Base-by-base conservation (phyloP, 2,329 filamentous ascomycete genomes). In the Fonsecaea nubica region DNA sequence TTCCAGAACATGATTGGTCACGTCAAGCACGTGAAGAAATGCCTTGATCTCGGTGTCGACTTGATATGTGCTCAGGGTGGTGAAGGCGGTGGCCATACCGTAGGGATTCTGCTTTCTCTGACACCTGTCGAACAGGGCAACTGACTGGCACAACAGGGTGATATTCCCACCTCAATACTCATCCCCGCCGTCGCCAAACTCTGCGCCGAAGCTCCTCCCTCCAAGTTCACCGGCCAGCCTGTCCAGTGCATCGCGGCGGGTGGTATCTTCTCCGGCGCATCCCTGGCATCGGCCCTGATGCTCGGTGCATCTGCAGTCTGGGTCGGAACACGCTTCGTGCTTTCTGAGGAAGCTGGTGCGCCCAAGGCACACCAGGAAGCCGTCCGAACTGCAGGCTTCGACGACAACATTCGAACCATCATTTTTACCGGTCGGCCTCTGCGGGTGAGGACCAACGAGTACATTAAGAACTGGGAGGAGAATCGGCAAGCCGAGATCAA, bases 21-120 rank as follows among this genome's bases (percentile, higher is more conserved):
- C 86, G 94, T 95, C 77, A 99, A 99, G 89, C 95, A 99, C 83
- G 94, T 97, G 71, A 87, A 92, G 82, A 99, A 98, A 86, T 96
- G 92, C 81, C 86, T 99, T 69, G 92, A 94, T 58, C 87, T 93
- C 66, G 95, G 93, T 72, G 92, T 89, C 74, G 95, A 99, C 81
- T 91, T 99, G 75, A 98, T 99, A 83, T 98, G 94, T 84, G 95
- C 95, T 60, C 95, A 99, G 84, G 95, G 95, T 78, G 94, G 95
- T 75, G 95, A 99, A 84, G 95, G 95, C 71, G 95, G 95, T 78
- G 95, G 95, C 73, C 93, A 97, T 85, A 97, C 71, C 36, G 68
- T 69, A 62, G 53, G 64, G 7, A 21, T 40, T 5, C 45, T 13
- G 8, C 18, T 4, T 50, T 18, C 45, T 25, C 15, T 50, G 21